Conservation (phyloP, 257 asterid species). For the Paulownia fortunei region DNA sequence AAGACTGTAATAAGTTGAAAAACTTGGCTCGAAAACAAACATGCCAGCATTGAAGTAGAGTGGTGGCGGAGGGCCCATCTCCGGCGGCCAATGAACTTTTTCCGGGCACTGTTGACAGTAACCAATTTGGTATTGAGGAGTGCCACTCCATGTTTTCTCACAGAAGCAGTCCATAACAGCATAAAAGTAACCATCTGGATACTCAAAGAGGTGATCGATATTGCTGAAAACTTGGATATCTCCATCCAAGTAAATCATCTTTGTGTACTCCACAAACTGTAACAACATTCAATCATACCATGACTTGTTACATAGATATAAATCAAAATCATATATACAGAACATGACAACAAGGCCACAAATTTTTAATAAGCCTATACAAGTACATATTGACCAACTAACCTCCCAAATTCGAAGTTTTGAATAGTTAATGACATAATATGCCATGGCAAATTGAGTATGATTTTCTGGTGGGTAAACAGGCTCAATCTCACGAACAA, state of each 20-base stretch:
- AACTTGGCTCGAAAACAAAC: conserved; percentile 36
- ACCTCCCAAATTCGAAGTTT: conserved; percentile 55
- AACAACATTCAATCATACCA: background rate
- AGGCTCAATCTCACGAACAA: conserved; percentile 40
- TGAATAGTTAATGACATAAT: conserved; percentile 46
- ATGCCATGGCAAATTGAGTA: conserved; percentile 44
- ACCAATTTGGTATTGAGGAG: conserved; percentile 32
- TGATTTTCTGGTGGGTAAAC: conserved; percentile 41
- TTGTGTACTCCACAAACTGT: conserved; percentile 48
- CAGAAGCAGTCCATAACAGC: conserved; percentile 47
- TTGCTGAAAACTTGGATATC: conserved; percentile 42
- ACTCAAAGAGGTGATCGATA: conserved; percentile 38
- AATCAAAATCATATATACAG: no score
- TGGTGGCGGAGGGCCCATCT: conserved; percentile 31
- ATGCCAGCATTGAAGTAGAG: conserved; percentile 42
- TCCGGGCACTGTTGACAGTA: conserved; percentile 39
- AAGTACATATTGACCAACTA: no score
- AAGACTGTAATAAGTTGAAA: conserved; percentile 28
- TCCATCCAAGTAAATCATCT: conserved; percentile 47
- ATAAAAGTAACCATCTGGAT: conserved; percentile 37
- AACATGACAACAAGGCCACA: background rate
- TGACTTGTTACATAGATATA: no score
- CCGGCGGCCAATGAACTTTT: conserved; percentile 31
- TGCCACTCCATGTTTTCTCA: conserved; percentile 39
- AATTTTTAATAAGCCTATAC: background rate